Base-by-base conservation (phyloP, 2,329 filamentous ascomycete genomes). In the Phaeosphaeria sp. region DNA sequence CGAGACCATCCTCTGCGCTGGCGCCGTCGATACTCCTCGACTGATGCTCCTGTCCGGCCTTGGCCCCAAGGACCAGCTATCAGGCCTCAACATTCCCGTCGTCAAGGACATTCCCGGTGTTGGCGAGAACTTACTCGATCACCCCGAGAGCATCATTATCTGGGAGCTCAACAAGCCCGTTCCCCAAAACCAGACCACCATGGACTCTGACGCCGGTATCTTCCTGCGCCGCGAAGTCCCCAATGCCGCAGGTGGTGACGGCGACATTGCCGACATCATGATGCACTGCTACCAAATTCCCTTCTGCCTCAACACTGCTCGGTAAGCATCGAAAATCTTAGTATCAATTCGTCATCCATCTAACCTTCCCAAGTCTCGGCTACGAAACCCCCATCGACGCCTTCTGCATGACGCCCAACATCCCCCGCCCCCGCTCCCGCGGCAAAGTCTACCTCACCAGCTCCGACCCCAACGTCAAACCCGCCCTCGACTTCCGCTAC, bases 241-340 rank as follows among this genome's bases (percentile, higher is more conserved):
- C 67, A 88, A 93, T 72, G 90, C 91, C 2, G 85, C 84, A 3
- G 85, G 85, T 55, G 80, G 81, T 1, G 92, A 96, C 67, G 90
- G 90, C 52, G 85, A 90, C 60, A 89, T 91, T 54, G 90, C 90
- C 63, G 93, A 97, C 73, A 81, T 96, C 71, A 96, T 96, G 93
- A 95, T 95, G 90, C 92, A 96, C 82, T 96, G 92, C 85, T 96
- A 96, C 82, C 93, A 96, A 80, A 96, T 96, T 66, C 92, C 92
- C 53, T 96, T 96, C 80, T 91, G 89, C 62, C 87, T 93, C 67
- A 96, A 96, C 84, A 97, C 92, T 1, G 81, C 85, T 54, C 88
- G 91, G 75, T 78, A 73, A 64, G 71, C 46, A n/a, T 49, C 27
- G 33, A 5, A 20, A 18, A n/a, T 22, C 21, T 13, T 21, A 55